Evolutionary conservation across 2,329 filamentous ascomycete genomes (phyloP).

Genomic region (Raffaelea ambrosiae): DNA sequence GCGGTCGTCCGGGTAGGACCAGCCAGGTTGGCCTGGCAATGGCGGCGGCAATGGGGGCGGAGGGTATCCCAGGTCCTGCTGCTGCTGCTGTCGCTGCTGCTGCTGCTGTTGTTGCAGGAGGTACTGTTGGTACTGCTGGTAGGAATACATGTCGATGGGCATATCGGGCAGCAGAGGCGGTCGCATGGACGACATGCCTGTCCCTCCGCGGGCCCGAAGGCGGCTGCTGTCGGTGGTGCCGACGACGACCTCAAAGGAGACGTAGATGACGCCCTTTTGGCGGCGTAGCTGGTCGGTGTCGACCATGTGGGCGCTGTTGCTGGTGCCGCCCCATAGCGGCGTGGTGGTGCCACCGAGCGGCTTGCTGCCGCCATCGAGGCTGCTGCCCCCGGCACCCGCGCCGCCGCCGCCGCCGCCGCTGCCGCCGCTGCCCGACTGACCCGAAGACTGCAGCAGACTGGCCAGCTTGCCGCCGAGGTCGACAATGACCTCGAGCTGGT

Average conservation of each 20-base stretch:
- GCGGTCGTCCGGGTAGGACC: conserved; percentile 11
- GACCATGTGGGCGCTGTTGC: conserved; percentile 47
- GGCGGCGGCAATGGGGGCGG: not conserved
- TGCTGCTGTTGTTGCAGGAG: conserved; percentile 12
- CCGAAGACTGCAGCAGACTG: conserved; percentile 57
- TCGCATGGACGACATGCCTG: not conserved
- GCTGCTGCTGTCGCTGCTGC: conserved; percentile 13
- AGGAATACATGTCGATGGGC: conserved; percentile 12
- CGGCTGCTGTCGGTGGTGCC: conserved; percentile 72
- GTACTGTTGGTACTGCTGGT: conserved; percentile 11
- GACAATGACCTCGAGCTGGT: conserved; percentile 85
- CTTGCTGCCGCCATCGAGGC: conserved; percentile 15
- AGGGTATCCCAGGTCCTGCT: not conserved
- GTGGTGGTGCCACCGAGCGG: conserved; percentile 5
- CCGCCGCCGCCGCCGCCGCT: not conserved
- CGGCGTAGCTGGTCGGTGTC: conserved; percentile 80
- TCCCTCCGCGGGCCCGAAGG: conserved; percentile 28
- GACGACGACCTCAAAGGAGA: conserved; percentile 77
- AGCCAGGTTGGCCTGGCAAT: too few species aligned
- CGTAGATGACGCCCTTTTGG: conserved; percentile 85
- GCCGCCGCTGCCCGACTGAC: conserved; percentile 16
- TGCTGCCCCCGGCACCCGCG: conserved; percentile 18
- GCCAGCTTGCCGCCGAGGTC: conserved; percentile 83
- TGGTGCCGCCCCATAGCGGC: conserved; percentile 9
- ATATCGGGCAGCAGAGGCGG: not conserved